Conservation (phyloP, 768 basidiomycete genomes). For the Boletus barrowsii region DNA sequence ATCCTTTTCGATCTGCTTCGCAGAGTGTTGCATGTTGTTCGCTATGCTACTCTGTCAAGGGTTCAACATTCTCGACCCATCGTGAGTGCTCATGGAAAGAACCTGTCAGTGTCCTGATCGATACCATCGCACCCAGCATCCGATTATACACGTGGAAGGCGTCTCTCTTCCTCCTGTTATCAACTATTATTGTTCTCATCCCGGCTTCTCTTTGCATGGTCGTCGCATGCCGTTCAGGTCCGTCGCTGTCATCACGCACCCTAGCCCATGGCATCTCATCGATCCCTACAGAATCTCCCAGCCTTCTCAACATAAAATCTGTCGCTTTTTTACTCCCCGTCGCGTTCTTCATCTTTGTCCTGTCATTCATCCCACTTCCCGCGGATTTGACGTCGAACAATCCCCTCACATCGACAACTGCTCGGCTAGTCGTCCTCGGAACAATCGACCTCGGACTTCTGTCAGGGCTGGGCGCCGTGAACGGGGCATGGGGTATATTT, state of each 20-base stretch:
- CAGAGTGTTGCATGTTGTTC: constrained; percentile 74
- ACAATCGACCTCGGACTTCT: constrained; percentile 75
- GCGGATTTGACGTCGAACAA: constrained; percentile 40
- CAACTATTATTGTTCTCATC: constrained; percentile 60
- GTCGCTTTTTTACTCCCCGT: constrained; percentile 45
- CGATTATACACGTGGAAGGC: constrained; percentile 67
- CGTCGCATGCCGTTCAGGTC: constrained; percentile 42
- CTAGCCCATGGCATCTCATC: not conserved
- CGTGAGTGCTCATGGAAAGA: constrained; percentile 43
- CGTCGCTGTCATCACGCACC: constrained; percentile 1
- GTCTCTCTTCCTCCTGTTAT: constrained; percentile 60
- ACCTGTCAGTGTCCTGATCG: constrained; percentile 1
- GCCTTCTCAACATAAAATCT: constrained; percentile 18
- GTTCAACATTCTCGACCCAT: constrained; percentile 47
- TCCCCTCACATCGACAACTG: constrained; percentile 45
- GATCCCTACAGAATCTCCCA: constrained; percentile 20
- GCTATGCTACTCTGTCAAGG: constrained; percentile 72
- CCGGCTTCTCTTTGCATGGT: constrained; percentile 64
- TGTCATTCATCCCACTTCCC: constrained; percentile 72
- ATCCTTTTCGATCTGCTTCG: constrained; percentile 68
- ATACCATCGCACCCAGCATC: constrained; percentile 37
- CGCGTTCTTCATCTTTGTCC: constrained; percentile 49
- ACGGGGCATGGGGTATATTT: constrained; percentile 52
- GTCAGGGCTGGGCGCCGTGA: constrained; percentile 76
- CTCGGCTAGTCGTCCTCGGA: constrained; percentile 72